phyloP scores from a whole-genome alignment of 306 rosid genomes.

The Lathyrus aphaca region DNA sequence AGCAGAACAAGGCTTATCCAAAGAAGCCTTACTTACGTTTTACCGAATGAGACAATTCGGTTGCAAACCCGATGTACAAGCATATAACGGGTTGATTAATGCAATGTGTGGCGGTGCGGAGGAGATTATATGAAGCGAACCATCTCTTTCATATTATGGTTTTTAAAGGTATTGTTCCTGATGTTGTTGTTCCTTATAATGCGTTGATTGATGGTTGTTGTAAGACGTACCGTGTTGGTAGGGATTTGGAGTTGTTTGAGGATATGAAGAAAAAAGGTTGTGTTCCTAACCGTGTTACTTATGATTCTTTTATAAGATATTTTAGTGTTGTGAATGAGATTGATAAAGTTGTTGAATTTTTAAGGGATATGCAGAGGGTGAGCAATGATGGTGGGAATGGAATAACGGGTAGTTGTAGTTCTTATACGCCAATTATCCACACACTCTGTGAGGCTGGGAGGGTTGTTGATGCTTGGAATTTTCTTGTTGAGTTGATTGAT shows the following conservation, averaged over 20 bases:
- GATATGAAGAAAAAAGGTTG: conserved; percentile 77
- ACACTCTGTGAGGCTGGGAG: conserved; percentile 75
- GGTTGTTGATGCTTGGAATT: conserved; percentile 61
- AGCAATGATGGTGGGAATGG: conserved; percentile 47
- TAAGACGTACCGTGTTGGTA: conserved; percentile 63
- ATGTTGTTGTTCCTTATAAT: conserved; percentile 87
- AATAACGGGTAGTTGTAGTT: conserved; percentile 60
- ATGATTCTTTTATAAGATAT: conserved; percentile 74
- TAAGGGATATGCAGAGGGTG: conserved; percentile 65
- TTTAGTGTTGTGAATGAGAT: conserved; percentile 79
- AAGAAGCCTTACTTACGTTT: conserved; percentile 64
- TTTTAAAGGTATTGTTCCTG: conserved; percentile 74
- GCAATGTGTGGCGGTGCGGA: conserved; percentile 77
- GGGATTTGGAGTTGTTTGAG: conserved; percentile 78
- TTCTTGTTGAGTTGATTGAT: conserved; percentile 73
- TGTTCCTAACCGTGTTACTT: conserved; percentile 72
- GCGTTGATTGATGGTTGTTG: conserved; percentile 88
- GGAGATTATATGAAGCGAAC: conserved; percentile 83
- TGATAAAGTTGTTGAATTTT: conserved; percentile 69
- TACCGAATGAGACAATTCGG: conserved; percentile 75
- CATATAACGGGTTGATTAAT: conserved; percentile 62
- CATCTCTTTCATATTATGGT: conserved; percentile 81
- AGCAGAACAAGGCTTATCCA: conserved; percentile 77
- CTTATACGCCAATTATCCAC: conserved; percentile 79
- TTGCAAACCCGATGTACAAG: conserved; percentile 71